A percentile compares a stretch with the other conserved stretches of the same genome.
phyloP scores from a whole-genome alignment of 2,329 filamentous ascomycete species.

The Amesomyces nigricolor region DNA sequence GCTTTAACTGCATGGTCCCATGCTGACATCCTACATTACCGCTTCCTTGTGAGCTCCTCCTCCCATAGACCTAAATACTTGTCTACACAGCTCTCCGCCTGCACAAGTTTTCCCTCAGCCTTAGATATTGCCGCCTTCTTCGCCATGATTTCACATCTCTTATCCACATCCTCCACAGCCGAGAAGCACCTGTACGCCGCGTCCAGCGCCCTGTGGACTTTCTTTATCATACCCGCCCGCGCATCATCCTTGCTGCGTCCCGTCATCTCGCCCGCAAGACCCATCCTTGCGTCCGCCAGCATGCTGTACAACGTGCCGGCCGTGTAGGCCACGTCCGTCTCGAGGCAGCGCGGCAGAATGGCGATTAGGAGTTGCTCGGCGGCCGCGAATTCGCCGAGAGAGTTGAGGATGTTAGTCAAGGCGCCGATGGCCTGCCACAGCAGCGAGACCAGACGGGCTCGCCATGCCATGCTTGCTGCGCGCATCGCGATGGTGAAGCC shows the following conservation, averaged over 20 bases:
- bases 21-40: background rate
- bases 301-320: slow-evolving; percentile 62
- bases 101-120: slow-evolving; percentile 56
- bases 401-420: slow-evolving; percentile 63
- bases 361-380: slow-evolving; percentile 60
- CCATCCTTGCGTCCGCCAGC: slow-evolving; percentile 74
- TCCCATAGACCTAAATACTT: slow-evolving; percentile 56
- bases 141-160: slow-evolving; percentile 71
- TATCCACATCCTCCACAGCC: slow-evolving; percentile 60
- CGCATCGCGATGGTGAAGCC: slow-evolving; percentile 73
- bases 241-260: slow-evolving; percentile 4
- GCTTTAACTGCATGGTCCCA: too few relatives aligned
- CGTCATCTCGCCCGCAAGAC: slow-evolving; percentile 54
- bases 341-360: slow-evolving; percentile 69
- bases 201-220: slow-evolving; percentile 56
- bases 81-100: slow-evolving; percentile 62
- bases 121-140: slow-evolving; percentile 77
- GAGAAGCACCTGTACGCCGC: slow-evolving; percentile 60
- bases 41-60: slow-evolving; percentile 27
- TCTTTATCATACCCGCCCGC: slow-evolving; percentile 52
- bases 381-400: slow-evolving; percentile 64
- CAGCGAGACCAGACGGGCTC: slow-evolving; percentile 59
- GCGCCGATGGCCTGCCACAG: slow-evolving; percentile 68
- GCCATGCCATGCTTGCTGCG: slow-evolving; percentile 68
- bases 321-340: slow-evolving; percentile 59